Conservation (phyloP, 768 basidiomycete genomes). For the Amanita fuliginea region DNA sequence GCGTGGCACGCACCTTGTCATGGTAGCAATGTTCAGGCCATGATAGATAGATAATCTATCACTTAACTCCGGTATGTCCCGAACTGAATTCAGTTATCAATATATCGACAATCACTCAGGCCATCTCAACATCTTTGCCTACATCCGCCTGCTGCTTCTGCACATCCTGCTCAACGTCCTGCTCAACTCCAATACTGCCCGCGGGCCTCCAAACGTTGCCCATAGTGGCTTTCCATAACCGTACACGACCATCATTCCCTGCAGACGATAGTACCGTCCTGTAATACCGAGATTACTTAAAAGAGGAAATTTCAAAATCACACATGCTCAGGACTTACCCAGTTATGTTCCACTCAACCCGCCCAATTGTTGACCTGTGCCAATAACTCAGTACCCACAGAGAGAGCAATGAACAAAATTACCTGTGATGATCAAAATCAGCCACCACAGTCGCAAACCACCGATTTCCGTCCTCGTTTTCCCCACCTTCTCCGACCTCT, state of each 20-base stretch:
- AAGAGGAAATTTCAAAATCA: not conserved
- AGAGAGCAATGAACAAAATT: constrained; percentile 10
- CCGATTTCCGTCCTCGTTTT: constrained; percentile 26
- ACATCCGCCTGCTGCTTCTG: constrained; percentile 13
- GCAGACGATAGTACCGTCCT: constrained; percentile 78
- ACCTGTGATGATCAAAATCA: constrained; percentile 85
- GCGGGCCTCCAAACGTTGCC: constrained; percentile 80
- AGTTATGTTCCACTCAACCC: constrained; percentile 93
- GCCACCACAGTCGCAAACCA: constrained; percentile 75
- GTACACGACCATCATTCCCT: constrained; percentile 73
- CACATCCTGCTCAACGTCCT: constrained; percentile 31
- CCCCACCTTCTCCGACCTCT: constrained; percentile 21
- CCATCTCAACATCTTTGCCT: constrained; percentile 33
- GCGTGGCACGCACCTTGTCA: no score
- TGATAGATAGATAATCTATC: no score
- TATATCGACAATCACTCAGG: constrained; percentile 12
- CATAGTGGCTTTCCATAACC: constrained; percentile 77
- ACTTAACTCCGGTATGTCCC: no score
- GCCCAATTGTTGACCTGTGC: constrained; percentile 57
- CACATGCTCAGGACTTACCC: constrained; percentile 38
- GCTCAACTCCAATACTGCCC: constrained; percentile 75
- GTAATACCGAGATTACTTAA: constrained; percentile 1
- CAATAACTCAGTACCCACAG: not conserved
- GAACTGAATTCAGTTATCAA: no score
- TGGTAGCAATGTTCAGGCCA: no score